Conservation (phyloP, 805 yeast species). For the Diddensiella caesifluorescens region DNA sequence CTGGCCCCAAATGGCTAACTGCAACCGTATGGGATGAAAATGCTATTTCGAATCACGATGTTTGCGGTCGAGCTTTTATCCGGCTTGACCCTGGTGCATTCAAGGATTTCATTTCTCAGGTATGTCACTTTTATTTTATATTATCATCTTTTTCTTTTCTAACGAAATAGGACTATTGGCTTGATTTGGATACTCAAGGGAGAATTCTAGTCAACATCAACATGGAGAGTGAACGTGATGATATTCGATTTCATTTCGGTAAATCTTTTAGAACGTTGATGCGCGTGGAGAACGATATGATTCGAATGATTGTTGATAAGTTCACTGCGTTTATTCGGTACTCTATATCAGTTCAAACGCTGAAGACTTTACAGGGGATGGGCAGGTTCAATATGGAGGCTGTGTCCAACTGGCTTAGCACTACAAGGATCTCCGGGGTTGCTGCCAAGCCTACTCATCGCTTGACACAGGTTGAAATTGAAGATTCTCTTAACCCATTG, state of each 20-base stretch:
- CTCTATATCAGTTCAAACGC: conserved; percentile 51
- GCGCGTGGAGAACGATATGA: conserved; percentile 60
- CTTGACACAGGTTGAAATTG: conserved; percentile 36
- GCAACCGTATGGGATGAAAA: conserved; percentile 69
- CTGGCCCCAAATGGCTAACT: conserved; percentile 43
- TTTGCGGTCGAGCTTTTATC: conserved; percentile 60
- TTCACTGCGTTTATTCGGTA: conserved; percentile 59
- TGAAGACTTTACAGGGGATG: conserved; percentile 41
- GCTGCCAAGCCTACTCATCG: conserved; percentile 11
- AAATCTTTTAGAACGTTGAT: conserved; percentile 61
- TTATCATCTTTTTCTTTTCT: background rate
- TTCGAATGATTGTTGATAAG: conserved; percentile 65
- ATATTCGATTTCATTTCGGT: conserved; percentile 77
- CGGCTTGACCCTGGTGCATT: conserved; percentile 58
- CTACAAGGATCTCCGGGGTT: conserved; percentile 16
- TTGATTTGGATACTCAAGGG: conserved; percentile 67
- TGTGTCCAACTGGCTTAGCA: conserved; percentile 33
- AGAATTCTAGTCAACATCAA: conserved; percentile 59
- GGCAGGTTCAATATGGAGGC: conserved; percentile 25
- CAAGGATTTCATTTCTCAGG: conserved; percentile 58
- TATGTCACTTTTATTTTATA: conserved; percentile 3
- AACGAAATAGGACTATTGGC: conserved; percentile 42
- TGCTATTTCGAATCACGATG: conserved; percentile 47
- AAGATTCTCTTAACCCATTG: conserved; percentile 65
- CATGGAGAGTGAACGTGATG: conserved; percentile 73